Evolutionary conservation across 176 grass and related monocot genomes (phyloP).

Genomic region (Calamus simplicifolius): DNA sequence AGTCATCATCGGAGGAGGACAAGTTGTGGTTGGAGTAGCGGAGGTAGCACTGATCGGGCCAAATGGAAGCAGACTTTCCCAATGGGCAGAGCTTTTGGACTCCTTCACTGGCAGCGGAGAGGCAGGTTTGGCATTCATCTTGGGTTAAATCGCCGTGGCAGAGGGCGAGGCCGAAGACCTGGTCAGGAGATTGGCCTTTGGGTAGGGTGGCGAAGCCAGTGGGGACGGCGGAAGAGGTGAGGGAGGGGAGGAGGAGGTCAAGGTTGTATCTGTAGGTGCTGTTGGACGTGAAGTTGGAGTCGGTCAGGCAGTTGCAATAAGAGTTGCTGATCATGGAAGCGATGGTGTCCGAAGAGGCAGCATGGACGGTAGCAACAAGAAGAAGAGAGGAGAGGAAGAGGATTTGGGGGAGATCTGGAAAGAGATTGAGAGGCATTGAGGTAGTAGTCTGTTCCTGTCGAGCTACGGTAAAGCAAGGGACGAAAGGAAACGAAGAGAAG

Average conservation of each 20-base stretch:
- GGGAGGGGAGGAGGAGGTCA: conserved; percentile 23
- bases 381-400: too few species aligned
- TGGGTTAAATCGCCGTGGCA: conserved; percentile 37
- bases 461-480: too few species aligned
- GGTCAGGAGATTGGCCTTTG: conserved; percentile 12
- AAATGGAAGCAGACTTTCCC: neutral
- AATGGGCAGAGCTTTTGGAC: conserved; percentile 7
- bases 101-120: conserved; percentile 10
- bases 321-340: too few species aligned
- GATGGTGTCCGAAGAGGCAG: too few species aligned
- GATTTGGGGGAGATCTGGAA: too few species aligned
- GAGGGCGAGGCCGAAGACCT: conserved; percentile 21
- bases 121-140: conserved; percentile 20
- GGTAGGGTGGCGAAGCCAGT: conserved; percentile 16
- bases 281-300: conserved; percentile 15
- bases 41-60: conserved; percentile 22
- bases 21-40: conserved; percentile 26
- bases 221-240: neutral
- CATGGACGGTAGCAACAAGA: too few species aligned
- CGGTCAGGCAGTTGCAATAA: too few species aligned
- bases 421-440: too few species aligned
- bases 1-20: neutral
- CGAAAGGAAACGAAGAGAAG: too few species aligned
- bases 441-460: too few species aligned
- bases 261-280: conserved; percentile 31